Base-by-base conservation (phyloP, 202 grass and related monocot species). In the Dendrocalamus latiflorus region DNA sequence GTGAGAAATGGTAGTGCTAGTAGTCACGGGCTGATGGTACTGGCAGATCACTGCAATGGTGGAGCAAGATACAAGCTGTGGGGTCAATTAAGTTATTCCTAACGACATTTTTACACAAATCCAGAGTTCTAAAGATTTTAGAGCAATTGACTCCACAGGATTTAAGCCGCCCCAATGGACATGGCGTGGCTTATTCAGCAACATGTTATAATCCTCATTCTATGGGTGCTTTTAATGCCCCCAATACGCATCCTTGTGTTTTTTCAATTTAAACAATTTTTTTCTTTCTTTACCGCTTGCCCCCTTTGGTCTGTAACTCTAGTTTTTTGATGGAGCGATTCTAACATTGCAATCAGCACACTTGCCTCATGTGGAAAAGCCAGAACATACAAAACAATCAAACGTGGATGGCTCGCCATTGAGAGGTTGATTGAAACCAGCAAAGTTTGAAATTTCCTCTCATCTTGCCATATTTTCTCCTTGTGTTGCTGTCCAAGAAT, bases 401-500 rank as follows among this genome's bases (percentile, higher is more conserved):
- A 24, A n/a, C 21, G 26, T 17, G 13, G 83, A 41, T 13, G 75
- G 9, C 74, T 22, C 33, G 15, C 17, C 26, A 24, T 20, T n/a
- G 2, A 18, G 76, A 74, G 48, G 64, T 41, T 20, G 83, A 68
- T 34, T 26, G 57, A 48, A 63, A 20, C 51, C 60, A 79, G 2
- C 67, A 39, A 63, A 26, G 34, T 83, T 76, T 70, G 45, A 44
- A 26, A 1, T 11, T 24, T 44, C 13, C 16, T 21, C 17, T 24
- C 37, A 1, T 20, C 39, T 14, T 2, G 33, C 22, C 15, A 22
- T 15, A 9, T 33, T 78, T 77, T 86, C 37, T 57, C 51, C 54
- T 6, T 5, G 4, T 24, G 79, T 90, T 65, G 75, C 80, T 75
- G 12, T 87, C 88, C 6, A 1, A 0, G 17, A 84, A 80, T 65